phyloP scores from a whole-genome alignment of 768 basidiomycete species.

The Termitomyces sp. region DNA sequence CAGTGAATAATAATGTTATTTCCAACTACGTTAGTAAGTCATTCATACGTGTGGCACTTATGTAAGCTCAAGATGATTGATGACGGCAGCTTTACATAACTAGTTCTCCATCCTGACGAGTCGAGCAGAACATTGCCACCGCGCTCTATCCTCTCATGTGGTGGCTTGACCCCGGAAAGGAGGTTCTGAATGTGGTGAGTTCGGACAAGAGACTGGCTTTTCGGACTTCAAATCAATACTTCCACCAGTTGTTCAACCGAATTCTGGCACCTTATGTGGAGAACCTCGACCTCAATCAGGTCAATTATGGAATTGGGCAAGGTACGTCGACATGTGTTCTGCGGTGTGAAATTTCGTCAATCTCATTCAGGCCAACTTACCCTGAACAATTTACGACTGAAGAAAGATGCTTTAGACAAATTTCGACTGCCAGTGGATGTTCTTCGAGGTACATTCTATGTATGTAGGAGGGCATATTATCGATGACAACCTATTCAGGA shows the following conservation, averaged over 20 bases:
- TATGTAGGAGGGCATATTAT: background rate
- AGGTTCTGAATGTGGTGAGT: constrained; percentile 74
- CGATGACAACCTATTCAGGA: constrained; percentile 37
- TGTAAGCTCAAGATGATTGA: background rate
- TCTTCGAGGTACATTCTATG: constrained; percentile 61
- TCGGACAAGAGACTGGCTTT: background rate
- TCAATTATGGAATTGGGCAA: constrained; percentile 89
- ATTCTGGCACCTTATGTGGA: constrained; percentile 94
- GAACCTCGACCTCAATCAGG: constrained; percentile 91
- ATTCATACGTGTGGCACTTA: background rate
- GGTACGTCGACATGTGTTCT: constrained; percentile 36
- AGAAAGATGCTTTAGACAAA: constrained; percentile 91
- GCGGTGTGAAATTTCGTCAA: background rate
- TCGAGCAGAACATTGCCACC: background rate
- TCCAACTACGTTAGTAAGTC: no score
- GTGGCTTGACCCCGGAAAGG: constrained; percentile 87
- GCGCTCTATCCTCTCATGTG: constrained; percentile 48
- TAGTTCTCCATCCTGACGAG: background rate
- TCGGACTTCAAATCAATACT: background rate
- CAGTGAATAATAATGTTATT: no score
- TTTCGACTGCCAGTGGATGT: constrained; percentile 96
- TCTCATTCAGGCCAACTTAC: constrained; percentile 60
- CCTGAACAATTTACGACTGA: constrained; percentile 77
- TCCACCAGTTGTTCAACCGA: constrained; percentile 68
- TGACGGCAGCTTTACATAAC: background rate